phyloP scores from a whole-genome alignment of 2,329 filamentous ascomycete species.

The Chaetomiaceae sp. region DNA sequence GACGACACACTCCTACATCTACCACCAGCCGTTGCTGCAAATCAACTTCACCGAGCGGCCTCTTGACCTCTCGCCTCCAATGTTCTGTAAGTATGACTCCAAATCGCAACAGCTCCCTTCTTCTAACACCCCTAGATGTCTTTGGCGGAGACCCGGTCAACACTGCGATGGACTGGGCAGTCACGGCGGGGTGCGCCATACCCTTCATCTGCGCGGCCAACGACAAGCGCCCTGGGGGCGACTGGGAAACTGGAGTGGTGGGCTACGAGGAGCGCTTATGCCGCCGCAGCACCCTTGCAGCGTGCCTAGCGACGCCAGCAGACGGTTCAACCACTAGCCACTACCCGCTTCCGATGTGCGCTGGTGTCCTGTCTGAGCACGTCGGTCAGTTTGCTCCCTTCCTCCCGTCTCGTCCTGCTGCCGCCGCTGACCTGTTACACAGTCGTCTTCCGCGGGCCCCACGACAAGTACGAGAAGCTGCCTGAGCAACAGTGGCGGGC shows the following conservation, averaged over 20 bases:
- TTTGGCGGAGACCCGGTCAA: constrained; percentile 56
- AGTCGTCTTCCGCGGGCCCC: constrained; percentile 69
- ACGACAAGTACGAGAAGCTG: constrained; percentile 59
- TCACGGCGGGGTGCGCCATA: constrained; percentile 39
- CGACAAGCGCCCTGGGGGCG: constrained; percentile 71
- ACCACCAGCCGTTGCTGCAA: constrained; percentile 47
- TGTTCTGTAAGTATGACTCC: constrained; percentile 36
- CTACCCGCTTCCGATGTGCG: constrained; percentile 68
- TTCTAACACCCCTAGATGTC: constrained; percentile 38
- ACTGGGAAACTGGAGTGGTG: constrained; percentile 64
- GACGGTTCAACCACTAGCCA: constrained; percentile 46
- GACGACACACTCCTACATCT: constrained; percentile 57
- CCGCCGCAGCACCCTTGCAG: constrained; percentile 67
- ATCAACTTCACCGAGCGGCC: constrained; percentile 37
- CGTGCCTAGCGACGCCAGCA: constrained; percentile 60
- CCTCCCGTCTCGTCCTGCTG: neutral
- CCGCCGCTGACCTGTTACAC: constrained; percentile 1
- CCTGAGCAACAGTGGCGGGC: constrained; percentile 48
- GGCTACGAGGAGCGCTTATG: constrained; percentile 70
- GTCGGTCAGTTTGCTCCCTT: constrained; percentile 48
- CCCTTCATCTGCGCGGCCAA: constrained; percentile 71
- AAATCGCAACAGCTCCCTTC: neutral
- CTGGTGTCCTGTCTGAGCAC: constrained; percentile 64
- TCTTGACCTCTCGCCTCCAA: constrained; percentile 38
- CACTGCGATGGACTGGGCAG: constrained; percentile 54